phyloP scores from a whole-genome alignment of 1,284 basidiomycete species.

The Schizophyllum amplum region DNA sequence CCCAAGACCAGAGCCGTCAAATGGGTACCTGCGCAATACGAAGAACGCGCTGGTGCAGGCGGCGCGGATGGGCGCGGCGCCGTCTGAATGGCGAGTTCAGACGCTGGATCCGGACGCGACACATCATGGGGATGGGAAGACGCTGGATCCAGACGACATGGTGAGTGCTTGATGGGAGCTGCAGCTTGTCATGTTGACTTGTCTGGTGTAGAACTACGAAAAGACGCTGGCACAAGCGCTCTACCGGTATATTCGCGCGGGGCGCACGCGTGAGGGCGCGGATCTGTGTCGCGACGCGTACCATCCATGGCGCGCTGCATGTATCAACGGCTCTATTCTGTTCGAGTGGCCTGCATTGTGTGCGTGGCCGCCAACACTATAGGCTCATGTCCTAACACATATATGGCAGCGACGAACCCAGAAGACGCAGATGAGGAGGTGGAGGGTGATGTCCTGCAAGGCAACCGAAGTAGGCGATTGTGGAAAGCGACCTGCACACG shows the following conservation, averaged over 20 bases:
- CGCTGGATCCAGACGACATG: slow-evolving; percentile 64
- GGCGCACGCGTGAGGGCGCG: slow-evolving; percentile 76
- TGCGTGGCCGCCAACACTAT: slow-evolving; percentile 22
- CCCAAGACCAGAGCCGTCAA: slow-evolving; percentile 57
- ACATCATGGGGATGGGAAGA: slow-evolving; percentile 41
- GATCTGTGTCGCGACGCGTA: slow-evolving; percentile 78
- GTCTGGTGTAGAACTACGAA: slow-evolving; percentile 56
- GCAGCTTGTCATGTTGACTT: no score
- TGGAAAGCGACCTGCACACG: slow-evolving; percentile 84
- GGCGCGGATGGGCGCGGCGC: slow-evolving; percentile 40
- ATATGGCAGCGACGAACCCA: slow-evolving; percentile 36
- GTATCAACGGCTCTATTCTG: slow-evolving; percentile 70
- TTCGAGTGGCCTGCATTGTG: slow-evolving; percentile 68
- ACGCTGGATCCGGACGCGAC: slow-evolving; percentile 74
- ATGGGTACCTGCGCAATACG: slow-evolving; percentile 80
- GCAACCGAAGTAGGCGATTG: slow-evolving; percentile 66
- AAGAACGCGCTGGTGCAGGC: slow-evolving; percentile 64
- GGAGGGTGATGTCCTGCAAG: slow-evolving; percentile 54
- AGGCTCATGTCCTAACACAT: background rate
- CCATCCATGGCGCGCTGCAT: slow-evolving; percentile 88
- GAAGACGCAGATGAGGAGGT: slow-evolving; percentile 38
- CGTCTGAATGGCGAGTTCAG: slow-evolving; percentile 46
- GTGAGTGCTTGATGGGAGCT: slow-evolving; percentile 33
- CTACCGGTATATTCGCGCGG: slow-evolving; percentile 75
- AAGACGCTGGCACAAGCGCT: slow-evolving; percentile 66